Evolutionary conservation across 2,329 filamentous ascomycete genomes (phyloP), one percentile per base, ranked within the genome.

Genomic region (Phialophora macrospora): DNA sequence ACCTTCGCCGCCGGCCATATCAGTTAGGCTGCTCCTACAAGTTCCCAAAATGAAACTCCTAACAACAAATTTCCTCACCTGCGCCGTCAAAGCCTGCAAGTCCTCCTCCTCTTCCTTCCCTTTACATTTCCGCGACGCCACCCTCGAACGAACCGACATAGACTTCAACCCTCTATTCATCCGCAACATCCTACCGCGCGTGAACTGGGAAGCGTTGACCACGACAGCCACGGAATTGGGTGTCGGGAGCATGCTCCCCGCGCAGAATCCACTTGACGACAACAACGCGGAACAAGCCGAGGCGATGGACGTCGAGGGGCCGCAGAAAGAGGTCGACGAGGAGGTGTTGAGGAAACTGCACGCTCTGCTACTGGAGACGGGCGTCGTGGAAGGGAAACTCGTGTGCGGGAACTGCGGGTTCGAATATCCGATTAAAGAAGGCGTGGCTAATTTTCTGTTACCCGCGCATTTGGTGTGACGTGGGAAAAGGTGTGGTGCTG

Each of bases 11-110:
- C 12, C 30, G n/a, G 28, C 30, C 52, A 14, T 32, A 32, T 17
- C 44, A 41, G 41, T 12, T 22, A n/a, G 17, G 17, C 38, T 17
- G 5, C 7, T 26, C 38, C 6, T 20, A n/a, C 44, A n/a, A 14
- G 14, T n/a, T n/a, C 24, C 41, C 32, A 77, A 72, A 67, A 99
- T 99, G 95, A 98, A 98, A 80, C 83, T 98, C 69, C 87, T 98
- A 60, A 97, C 93, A 67, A 89, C 96, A 74, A 98, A 98, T 81
- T 99, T 99, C 80, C 83, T 98, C 71, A 95, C 92, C 74, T 99
- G 95, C 83, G 94, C 95, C 68, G 90, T 96, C 76, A 98, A 97
- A 84, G 84, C 90, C 63, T 99, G 95, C 89, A 97, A 96, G 81
- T 86, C 88, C 64, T 88, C 89, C 34, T 83, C 89, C 5, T 81